Conservation (phyloP, 331 rosid species). For the Arachis monticola region DNA sequence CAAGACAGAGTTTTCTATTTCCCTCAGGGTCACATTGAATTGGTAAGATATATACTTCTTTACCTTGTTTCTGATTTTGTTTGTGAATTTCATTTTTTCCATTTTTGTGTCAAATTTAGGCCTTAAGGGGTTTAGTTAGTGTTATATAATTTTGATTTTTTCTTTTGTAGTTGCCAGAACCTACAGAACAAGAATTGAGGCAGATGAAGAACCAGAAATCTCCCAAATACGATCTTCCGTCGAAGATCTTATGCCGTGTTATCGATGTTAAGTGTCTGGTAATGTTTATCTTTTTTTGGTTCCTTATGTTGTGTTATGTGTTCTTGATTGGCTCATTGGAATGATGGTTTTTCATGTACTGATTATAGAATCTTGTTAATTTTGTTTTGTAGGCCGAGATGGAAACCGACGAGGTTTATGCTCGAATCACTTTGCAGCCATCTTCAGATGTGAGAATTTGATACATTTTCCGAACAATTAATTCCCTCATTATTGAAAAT, state of each 20-base stretch:
- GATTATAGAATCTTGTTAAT: slow-evolving; percentile 29
- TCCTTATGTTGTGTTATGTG: slow-evolving; percentile 20
- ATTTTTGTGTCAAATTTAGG: slow-evolving; percentile 34
- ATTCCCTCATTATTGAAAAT: slow-evolving; percentile 12
- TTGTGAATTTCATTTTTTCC: slow-evolving; percentile 3
- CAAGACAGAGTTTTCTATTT: slow-evolving; percentile 79
- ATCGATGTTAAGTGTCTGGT: slow-evolving; percentile 64
- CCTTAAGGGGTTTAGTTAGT: slow-evolving; percentile 34
- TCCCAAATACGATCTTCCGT: slow-evolving; percentile 70
- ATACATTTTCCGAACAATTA: slow-evolving; percentile 18
- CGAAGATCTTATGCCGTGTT: slow-evolving; percentile 80
- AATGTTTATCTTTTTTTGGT: slow-evolving; percentile 40
- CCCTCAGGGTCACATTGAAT: slow-evolving; percentile 82
- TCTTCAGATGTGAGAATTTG: slow-evolving; percentile 61
- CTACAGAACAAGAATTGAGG: slow-evolving; percentile 73
- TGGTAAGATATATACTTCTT: slow-evolving; percentile 43
- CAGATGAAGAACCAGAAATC: slow-evolving; percentile 46
- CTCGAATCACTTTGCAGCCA: slow-evolving; percentile 81
- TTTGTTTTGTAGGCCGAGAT: slow-evolving; percentile 65
- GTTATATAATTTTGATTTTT: neutral
- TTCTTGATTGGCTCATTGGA: slow-evolving; percentile 4
- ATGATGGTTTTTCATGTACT: slow-evolving; percentile 3
- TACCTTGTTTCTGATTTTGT: slow-evolving; percentile 5
- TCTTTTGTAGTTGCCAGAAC: slow-evolving; percentile 67
- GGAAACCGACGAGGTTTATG: slow-evolving; percentile 92